Conservation (phyloP, 441 rosid genomes). For the Cnidoscolus chayamansa region DNA sequence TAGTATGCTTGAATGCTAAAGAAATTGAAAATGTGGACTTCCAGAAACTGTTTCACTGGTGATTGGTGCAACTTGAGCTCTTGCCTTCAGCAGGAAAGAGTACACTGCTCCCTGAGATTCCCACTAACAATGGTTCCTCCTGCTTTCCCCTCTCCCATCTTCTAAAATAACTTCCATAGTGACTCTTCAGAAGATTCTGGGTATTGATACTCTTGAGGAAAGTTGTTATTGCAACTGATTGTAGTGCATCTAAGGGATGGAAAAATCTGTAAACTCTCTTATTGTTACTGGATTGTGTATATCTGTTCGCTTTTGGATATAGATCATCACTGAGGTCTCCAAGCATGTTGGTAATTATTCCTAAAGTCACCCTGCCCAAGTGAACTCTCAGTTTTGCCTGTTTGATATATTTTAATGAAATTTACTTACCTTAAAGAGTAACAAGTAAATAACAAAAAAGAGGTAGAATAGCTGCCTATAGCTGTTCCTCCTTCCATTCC, state of each 20-base stretch:
- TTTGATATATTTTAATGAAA: not conserved
- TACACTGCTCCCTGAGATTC: not conserved
- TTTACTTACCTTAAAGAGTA: not conserved
- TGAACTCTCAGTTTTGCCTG: not conserved
- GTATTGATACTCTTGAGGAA: not conserved
- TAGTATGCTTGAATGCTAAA: not conserved
- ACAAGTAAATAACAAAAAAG: not conserved
- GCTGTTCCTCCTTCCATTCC: too few species aligned
- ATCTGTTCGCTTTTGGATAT: not conserved
- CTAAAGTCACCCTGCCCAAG: not conserved
- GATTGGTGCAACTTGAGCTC: not conserved
- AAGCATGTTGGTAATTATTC: not conserved
- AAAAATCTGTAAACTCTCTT: not conserved
- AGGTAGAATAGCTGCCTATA: not conserved
- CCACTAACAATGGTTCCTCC: not conserved
- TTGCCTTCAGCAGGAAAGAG: not conserved
- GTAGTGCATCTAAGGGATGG: not conserved
- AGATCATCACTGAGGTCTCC: not conserved
- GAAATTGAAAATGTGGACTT: not conserved
- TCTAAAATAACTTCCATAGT: not conserved
- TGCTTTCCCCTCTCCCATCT: not conserved
- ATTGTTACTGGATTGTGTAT: conserved; percentile 1
- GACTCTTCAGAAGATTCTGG: not conserved
- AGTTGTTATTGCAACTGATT: not conserved
- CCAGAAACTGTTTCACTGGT: not conserved